Base-by-base conservation (phyloP, 192 early-diverging fungal genomes). In the Haplosporangium gracile region DNA sequence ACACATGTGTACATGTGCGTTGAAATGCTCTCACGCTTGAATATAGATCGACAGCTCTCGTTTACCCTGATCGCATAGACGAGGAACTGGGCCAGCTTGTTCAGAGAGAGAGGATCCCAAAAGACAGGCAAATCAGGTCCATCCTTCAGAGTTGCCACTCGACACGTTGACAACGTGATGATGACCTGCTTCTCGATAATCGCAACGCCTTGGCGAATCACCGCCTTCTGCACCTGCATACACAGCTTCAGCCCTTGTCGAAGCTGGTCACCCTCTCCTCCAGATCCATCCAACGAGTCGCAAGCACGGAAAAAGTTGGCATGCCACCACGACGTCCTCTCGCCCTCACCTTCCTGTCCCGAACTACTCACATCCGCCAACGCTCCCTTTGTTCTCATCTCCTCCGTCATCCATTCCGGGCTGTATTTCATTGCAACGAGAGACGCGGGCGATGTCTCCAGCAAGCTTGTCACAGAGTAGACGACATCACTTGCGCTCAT, bases 301-400 rank as follows among this genome's bases (percentile, higher is more conserved):
- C 95, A 98, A 22, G 97, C 97, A 1, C 94, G 91, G 88, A 94
- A 99, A 86, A 98, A 99, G 38, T 97, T 96, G 39, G 88, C 72
- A 72, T 95, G 82, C 96, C 96, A 97, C 88, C 91, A 91, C 9
- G 74, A 78, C n/a, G 76, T 32, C 8, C 57, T 38, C 11, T 60
- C 55, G 43, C 36, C 80, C 43, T 53, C 72, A 32, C 38, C 80
- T 0, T 78, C 80, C 7, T 80, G 13, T 32, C 43, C 81, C 29
- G 75, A 60, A 4, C 22, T 78, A 4, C 49, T 29, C 6, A 49
- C 53, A 22, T 63, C 74, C 26, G 32, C 68, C 1, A 70, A 60
- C 20, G 43, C 74, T 0, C 65, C 51, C 2, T 53, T 38, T 15
- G 45, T 57, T 39, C 82, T 72, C 20, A 88, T 70, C 29, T 89